A percentile compares a stretch with the other conserved stretches of the same genome.
Evolutionary conservation across 176 grass and related monocot species (phyloP).

Genomic region (Phoenix dactylifera): DNA sequence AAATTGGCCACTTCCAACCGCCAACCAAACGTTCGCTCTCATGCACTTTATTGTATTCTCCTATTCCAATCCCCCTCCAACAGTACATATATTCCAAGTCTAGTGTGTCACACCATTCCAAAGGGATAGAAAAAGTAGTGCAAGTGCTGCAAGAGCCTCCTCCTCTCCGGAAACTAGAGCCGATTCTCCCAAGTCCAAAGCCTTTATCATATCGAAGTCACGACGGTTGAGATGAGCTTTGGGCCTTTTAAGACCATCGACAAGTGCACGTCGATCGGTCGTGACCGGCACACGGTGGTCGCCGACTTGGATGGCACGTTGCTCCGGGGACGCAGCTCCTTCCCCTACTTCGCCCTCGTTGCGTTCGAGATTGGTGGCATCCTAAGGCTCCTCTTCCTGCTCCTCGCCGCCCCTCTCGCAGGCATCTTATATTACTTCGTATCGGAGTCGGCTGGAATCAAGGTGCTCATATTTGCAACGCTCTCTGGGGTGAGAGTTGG

Average conservation of each 20-base stretch:
- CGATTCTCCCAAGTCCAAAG: too few species aligned
- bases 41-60: too few species aligned
- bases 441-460: slow-evolving; percentile 58
- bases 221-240: background rate
- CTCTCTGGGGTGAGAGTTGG: slow-evolving; percentile 31
- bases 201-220: too few species aligned
- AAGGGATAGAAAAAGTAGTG: too few species aligned
- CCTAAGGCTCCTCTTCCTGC: slow-evolving; percentile 33
- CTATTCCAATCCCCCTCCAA: too few species aligned
- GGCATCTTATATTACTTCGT: slow-evolving; percentile 58
- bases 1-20: too few species aligned
- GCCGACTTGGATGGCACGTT: slow-evolving; percentile 68
- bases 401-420: slow-evolving; percentile 41
- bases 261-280: slow-evolving; percentile 47
- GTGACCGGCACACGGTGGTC: slow-evolving; percentile 43
- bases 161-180: too few species aligned
- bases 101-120: too few species aligned
- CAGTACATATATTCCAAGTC: too few species aligned
- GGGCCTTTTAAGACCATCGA: slow-evolving; percentile 37
- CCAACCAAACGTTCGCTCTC: too few species aligned
- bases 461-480: slow-evolving; percentile 64
- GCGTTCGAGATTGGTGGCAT: slow-evolving; percentile 59
- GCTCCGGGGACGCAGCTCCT: slow-evolving; percentile 53
- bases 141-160: too few species aligned
- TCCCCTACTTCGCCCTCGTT: slow-evolving; percentile 76